phyloP scores from a whole-genome alignment of 208 protist species.

The Acanthamoeba triangularis region DNA sequence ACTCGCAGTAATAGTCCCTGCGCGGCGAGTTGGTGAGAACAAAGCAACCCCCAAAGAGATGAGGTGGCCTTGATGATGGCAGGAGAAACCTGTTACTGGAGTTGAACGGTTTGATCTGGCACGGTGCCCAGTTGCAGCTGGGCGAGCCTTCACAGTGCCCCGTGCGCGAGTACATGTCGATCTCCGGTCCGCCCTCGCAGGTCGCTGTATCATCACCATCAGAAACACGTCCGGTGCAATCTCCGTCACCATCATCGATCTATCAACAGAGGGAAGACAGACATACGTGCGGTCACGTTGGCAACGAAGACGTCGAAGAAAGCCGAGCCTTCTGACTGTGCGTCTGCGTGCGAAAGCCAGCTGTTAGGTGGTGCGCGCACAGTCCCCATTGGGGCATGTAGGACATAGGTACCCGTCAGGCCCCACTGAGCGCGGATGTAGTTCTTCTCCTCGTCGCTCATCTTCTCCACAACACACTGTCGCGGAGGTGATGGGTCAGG shows the following conservation, averaged over 20 bases:
- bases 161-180: conserved; percentile 28
- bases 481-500: neutral
- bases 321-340: neutral
- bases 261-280: neutral
- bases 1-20: neutral
- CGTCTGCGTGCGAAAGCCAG: neutral
- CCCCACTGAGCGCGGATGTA: conserved; percentile 31
- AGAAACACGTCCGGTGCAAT: neutral
- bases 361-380: neutral
- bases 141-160: conserved; percentile 12
- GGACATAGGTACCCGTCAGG: neutral
- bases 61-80: neutral
- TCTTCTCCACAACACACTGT: conserved; percentile 5
- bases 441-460: conserved; percentile 5
- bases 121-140: conserved; percentile 61
- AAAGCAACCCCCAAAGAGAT: too few relatives aligned
- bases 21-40: too few relatives aligned
- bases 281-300: conserved; percentile 8
- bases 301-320: conserved; percentile 38
- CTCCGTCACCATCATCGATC: neutral
- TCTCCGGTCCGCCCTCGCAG: conserved; percentile 9
- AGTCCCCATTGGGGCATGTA: neutral
- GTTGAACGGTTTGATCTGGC: conserved; percentile 6
- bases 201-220: neutral
- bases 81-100: neutral